These are phyloP conservation scores for Pythium biforme DNA, from an alignment of 352 stramenopile species.

Conservation along the genomic window DNA sequence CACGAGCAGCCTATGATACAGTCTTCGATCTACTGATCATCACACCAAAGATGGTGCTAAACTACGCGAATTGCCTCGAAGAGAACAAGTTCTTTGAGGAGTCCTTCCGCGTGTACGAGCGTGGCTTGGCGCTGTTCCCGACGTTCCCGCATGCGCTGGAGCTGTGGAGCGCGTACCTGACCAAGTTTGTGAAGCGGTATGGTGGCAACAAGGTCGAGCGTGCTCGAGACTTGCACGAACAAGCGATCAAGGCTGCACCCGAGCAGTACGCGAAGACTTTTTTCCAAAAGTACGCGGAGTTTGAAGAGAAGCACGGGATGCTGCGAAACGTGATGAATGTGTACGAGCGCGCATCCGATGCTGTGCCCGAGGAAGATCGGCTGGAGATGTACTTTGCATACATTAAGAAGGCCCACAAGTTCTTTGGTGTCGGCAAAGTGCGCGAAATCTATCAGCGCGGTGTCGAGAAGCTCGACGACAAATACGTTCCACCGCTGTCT, in stretches of 20 bases:
- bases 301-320: slow-evolving; percentile 97
- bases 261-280: slow-evolving; percentile 85
- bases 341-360: slow-evolving; percentile 92
- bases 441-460: slow-evolving; percentile 97
- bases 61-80: slow-evolving; percentile 96
- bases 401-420: slow-evolving; percentile 94
- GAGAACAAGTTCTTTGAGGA: slow-evolving; percentile 98
- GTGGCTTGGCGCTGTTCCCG: slow-evolving; percentile 68
- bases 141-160: slow-evolving; percentile 95
- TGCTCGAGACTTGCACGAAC: slow-evolving; percentile 96
- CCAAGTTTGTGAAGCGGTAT: slow-evolving; percentile 95
- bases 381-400: slow-evolving; percentile 94
- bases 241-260: slow-evolving; percentile 85
- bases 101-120: slow-evolving; percentile 93
- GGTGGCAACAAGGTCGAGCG: slow-evolving; percentile 95
- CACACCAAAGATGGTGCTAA: slow-evolving; percentile 96
- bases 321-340: slow-evolving; percentile 95
- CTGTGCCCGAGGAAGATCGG: slow-evolving; percentile 86
- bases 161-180: slow-evolving; percentile 96
- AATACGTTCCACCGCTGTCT: slow-evolving; percentile 90
- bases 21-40: slow-evolving; percentile 96
- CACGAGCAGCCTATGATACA: slow-evolving; percentile 94
- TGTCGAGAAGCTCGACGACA: slow-evolving; percentile 93
- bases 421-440: slow-evolving; percentile 95
- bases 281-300: slow-evolving; percentile 89